These are phyloP conservation scores for Sporothrix variecibatus DNA, from an alignment of 2,329 filamentous ascomycete genomes.

Conservation along the genomic window DNA sequence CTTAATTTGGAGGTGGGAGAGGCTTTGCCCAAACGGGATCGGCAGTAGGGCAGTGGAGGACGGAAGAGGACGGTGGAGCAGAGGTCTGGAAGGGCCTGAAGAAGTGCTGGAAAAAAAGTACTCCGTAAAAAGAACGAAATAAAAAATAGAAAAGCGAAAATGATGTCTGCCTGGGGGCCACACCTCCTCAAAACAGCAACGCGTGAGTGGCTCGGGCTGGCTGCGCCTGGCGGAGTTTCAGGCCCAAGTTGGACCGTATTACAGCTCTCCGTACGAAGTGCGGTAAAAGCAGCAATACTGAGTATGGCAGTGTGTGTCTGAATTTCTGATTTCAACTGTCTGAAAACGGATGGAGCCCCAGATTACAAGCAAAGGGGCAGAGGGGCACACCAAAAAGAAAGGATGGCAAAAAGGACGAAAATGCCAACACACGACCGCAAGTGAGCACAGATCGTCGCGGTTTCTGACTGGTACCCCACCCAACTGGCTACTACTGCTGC, in stretches of 20 bases:
- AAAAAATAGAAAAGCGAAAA: too few relatives aligned
- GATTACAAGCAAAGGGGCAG: not conserved
- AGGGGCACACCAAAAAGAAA: not conserved
- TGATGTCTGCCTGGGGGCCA: not conserved
- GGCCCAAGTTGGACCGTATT: constrained; percentile 13
- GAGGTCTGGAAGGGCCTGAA: constrained; percentile 14
- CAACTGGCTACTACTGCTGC: not conserved
- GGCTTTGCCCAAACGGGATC: constrained; percentile 9
- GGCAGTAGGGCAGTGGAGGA: not conserved
- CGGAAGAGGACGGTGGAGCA: not conserved
- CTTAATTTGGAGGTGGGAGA: constrained; percentile 10
- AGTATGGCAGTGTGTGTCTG: too few relatives aligned
- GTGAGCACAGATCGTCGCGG: not conserved
- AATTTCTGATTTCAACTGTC: not conserved
- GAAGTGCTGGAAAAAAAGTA: not conserved
- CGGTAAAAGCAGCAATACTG: too few relatives aligned
- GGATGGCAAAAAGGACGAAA: not conserved
- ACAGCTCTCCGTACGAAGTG: not conserved
- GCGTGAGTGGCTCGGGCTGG: not conserved
- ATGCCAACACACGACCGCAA: not conserved
- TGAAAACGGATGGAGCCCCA: not conserved
- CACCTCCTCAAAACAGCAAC: not conserved
- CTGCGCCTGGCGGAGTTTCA: constrained; percentile 16
- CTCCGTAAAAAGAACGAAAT: too few relatives aligned
- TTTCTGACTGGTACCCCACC: not conserved